Conservation (phyloP, 177 flowering plant genomes). For the Telopea speciosissima region DNA sequence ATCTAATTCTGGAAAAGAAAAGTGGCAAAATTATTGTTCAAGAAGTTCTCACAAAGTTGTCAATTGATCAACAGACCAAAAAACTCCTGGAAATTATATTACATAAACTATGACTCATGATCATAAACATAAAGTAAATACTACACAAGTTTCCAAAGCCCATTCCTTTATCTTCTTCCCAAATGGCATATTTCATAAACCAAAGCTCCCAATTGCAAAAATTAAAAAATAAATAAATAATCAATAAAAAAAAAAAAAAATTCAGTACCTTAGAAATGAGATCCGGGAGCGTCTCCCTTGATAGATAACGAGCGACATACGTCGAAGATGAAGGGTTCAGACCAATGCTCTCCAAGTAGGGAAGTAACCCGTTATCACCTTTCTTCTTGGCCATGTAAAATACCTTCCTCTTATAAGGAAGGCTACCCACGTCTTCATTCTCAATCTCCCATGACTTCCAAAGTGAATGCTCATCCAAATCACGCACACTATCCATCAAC, state of each 20-base stretch:
- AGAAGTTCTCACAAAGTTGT: neutral
- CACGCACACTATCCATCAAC: conserved; percentile 54
- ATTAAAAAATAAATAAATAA: too few relatives aligned
- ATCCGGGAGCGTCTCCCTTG: conserved; percentile 39
- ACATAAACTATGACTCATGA: too few relatives aligned
- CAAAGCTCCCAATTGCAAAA: neutral
- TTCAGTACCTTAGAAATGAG: conserved; percentile 51
- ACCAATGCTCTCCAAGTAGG: conserved; percentile 80
- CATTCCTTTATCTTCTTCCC: too few relatives aligned
- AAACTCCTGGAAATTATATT: too few relatives aligned
- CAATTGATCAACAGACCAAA: too few relatives aligned
- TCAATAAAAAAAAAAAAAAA: too few relatives aligned
- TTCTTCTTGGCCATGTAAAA: conserved; percentile 55
- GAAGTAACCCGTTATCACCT: conserved; percentile 69
- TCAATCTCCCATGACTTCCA: conserved; percentile 36
- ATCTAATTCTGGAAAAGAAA: neutral
- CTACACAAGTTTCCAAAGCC: neutral
- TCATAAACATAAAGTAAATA: too few relatives aligned
- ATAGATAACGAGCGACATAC: conserved; percentile 52
- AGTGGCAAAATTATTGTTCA: neutral
- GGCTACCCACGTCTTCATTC: conserved; percentile 10
- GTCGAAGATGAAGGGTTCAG: conserved; percentile 51
- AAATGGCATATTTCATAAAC: neutral
- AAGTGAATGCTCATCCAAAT: conserved; percentile 52
- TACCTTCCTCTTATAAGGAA: conserved; percentile 50